These are phyloP conservation scores for Trametes cingulata DNA, from an alignment of 768 basidiomycete species.

Conservation along the genomic window DNA sequence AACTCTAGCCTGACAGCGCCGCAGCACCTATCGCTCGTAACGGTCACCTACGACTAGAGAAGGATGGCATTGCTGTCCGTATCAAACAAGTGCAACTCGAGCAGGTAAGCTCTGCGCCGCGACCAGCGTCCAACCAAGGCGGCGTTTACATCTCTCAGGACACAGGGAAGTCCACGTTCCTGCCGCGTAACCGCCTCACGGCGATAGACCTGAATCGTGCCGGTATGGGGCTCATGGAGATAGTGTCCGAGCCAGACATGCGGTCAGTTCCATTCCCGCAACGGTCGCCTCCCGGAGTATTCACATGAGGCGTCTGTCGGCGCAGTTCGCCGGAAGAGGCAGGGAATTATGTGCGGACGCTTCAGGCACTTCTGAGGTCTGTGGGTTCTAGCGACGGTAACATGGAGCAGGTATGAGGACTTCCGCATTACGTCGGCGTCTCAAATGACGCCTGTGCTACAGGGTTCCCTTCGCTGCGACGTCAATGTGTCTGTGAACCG, in stretches of 20 bases:
- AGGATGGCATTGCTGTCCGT: constrained; percentile 52
- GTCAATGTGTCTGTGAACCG: constrained; percentile 92
- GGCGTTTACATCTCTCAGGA: constrained; percentile 54
- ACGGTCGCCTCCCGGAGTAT: constrained; percentile 63
- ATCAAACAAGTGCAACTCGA: constrained; percentile 96
- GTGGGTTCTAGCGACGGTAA: constrained; percentile 91
- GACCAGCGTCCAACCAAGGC: neutral
- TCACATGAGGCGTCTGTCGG: neutral
- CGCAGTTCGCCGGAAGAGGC: constrained; percentile 83
- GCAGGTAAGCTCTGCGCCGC: constrained; percentile 58
- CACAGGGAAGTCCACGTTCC: constrained; percentile 81
- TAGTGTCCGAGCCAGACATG: constrained; percentile 93
- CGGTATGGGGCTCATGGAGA: constrained; percentile 89
- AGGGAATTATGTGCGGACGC: constrained; percentile 76
- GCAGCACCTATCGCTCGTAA: constrained; percentile 77
- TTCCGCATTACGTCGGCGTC: neutral
- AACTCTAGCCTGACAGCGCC: neutral
- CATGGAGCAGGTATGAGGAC: constrained; percentile 81
- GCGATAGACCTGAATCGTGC: constrained; percentile 89
- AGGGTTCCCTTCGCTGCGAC: constrained; percentile 95
- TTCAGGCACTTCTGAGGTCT: constrained; percentile 80
- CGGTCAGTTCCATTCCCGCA: constrained; percentile 38
- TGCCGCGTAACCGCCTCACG: constrained; percentile 50
- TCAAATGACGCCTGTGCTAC: constrained; percentile 9
- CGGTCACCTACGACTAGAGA: constrained; percentile 56